Base-by-base conservation (phyloP, 2,329 filamentous ascomycete species). In the Epichloe typhina region DNA sequence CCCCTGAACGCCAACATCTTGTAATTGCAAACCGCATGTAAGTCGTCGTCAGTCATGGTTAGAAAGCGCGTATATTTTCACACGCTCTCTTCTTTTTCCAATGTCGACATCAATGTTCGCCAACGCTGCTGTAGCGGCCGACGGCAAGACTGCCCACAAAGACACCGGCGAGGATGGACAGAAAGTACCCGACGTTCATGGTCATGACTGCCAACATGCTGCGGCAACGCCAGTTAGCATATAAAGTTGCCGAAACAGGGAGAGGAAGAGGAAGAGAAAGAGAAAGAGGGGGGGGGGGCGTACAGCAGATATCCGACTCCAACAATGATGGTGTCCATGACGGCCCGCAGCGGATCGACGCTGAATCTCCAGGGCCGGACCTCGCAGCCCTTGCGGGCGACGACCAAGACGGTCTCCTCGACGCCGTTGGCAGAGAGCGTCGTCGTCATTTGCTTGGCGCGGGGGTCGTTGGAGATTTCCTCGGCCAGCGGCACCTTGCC, bases 151-250 rank as follows among this genome's bases (percentile, higher is more conserved):
- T 93, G 23, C 91, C 91, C n/a, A 94, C 63, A 62, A 97, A 96
- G 2, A 85, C 78, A 37, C 87, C 87, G 1, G 74, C 82, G 6
- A 93, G 74, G n/a, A 90, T 76, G 0, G 86, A 89, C 50, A 88
- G 67, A 64, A 91, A 91, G 64, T 93, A 93, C 12, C 87, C 88
- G 15, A 91, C 77, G 59, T 93, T 93, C 72, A 88, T 80, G 1
- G 86, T 90, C 88, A 93, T 95, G 62, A 94, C 85, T 13, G 86
- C 87, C 69, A 95, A 71, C 89, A 95, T 95, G 53, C 89, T 95
- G 49, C 15, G 6, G 26, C 19, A 6, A 6, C 6, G n/a, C 9
- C 41, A 13, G 43, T 47, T 19, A 54, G 45, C 21, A 8, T 3
- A 37, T 2, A 19, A 19, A 19, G 2, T 19, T 19, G 17, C 17